Base-by-base conservation (phyloP, 176 grass and related monocot genomes). In the Panicum miliaceum region DNA sequence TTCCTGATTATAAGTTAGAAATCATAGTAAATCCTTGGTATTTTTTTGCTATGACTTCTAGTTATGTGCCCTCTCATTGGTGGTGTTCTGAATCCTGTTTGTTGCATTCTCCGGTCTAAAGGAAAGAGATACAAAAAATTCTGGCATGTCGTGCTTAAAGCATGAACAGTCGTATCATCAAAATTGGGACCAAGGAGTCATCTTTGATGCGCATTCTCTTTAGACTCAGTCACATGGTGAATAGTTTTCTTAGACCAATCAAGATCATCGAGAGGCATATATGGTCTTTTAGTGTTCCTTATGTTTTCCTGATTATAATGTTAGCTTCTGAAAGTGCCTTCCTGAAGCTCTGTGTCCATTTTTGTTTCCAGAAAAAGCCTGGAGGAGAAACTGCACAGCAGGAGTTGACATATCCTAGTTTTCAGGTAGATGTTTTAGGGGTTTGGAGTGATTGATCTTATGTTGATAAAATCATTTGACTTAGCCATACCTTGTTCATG, bases 401-500 rank as follows among this genome's bases (percentile, higher is more conserved):
- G 26, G 80, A 90, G 75, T 65, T 92, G 79, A 79, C 67, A 87
- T 99, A 91, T 86, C 75, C 84, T 69, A 96, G 91, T 72, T 70
- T 99, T 50, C 72, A 95, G 93, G 96, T 98, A 91, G 13, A 69
- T 77, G 58, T 71, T 4, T 79, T 87, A 20, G 32, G 12, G 32
- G 12, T 71, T 84, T 63, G 16, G 26, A 38, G 37, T 81, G 11
- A 10, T 81, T 32, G 15, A 43, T 29, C 2, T 32, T 64, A 46
- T 64, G 32, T 2, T 47, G 52, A 64, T 81, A 68, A 25, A 40
- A 73, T 68, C n/a, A 10, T 43, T 77, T 69, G 12, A 52, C 81
- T 46, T 71, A 47, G 18, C 3, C 14, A 26, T 77, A 25, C 3
- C 2, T 57, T 71, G 19, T 73, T 50, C 12, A 22, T 74, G 60